Conservation (phyloP, 2,329 filamentous ascomycete genomes). For the Penicillium aurantiogriseum region DNA sequence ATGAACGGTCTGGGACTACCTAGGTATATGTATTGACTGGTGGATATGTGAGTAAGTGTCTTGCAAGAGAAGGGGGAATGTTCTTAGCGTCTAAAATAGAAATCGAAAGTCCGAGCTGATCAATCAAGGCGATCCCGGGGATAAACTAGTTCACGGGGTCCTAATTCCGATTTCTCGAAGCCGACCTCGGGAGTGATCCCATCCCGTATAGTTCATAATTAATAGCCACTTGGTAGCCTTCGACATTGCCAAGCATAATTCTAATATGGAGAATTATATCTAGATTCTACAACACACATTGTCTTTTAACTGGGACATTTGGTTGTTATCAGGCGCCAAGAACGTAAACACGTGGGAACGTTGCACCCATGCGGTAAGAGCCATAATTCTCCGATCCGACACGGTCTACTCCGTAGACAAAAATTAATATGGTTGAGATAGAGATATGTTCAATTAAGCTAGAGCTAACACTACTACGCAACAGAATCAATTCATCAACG, state of each 20-base stretch:
- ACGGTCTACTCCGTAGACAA: background rate
- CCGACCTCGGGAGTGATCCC: background rate
- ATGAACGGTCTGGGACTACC: background rate
- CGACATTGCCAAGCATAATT: background rate
- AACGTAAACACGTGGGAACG: background rate
- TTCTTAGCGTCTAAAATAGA: background rate
- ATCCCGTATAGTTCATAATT: background rate
- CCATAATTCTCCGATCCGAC: background rate
- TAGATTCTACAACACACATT: background rate
- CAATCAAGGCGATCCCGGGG: conserved; percentile 14
- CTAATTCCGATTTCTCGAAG: background rate
- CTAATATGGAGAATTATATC: background rate
- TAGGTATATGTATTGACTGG: background rate
- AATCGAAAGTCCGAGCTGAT: conserved; percentile 17
- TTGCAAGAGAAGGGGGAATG: background rate
- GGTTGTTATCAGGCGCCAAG: background rate
- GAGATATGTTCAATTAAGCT: conserved; percentile 24
- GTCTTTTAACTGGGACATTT: background rate
- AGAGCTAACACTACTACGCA: conserved; percentile 15
- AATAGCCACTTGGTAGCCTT: conserved; percentile 2
- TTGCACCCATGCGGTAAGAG: background rate
- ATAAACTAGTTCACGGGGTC: background rate
- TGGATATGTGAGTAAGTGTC: background rate
- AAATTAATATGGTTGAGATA: background rate
- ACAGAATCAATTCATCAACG: conserved; percentile 9